A percentile compares a stretch with the other conserved stretches of the same genome.
Conservation (phyloP, 352 stramenopile species). For the Phytophthora pini region DNA sequence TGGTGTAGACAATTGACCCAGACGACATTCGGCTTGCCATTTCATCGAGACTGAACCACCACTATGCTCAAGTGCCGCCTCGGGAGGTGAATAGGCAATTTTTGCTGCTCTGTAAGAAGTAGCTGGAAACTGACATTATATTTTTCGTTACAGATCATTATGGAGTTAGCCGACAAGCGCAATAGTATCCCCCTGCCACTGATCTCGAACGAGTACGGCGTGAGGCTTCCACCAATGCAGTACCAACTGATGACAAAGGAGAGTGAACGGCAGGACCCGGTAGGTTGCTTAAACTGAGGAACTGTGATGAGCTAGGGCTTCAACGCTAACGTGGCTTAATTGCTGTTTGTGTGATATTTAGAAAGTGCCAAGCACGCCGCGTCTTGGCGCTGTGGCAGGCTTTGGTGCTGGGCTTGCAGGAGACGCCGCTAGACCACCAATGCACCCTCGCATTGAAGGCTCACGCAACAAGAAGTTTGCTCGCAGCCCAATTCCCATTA, state of each 20-base stretch:
- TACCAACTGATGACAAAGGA: constrained; percentile 79
- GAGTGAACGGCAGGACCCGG: constrained; percentile 63
- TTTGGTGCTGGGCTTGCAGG: constrained; percentile 23
- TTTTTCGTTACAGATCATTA: constrained; percentile 64
- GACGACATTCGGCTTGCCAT: constrained; percentile 85
- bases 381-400: constrained; percentile 21
- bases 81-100: constrained; percentile 53
- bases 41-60: constrained; percentile 77
- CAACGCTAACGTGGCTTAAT: neutral
- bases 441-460: constrained; percentile 58
- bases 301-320: neutral
- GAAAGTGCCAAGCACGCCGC: constrained; percentile 42
- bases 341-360: constrained; percentile 11
- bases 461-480: constrained; percentile 82
- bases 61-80: constrained; percentile 76
- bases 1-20: constrained; percentile 60
- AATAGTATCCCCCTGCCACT: constrained; percentile 78
- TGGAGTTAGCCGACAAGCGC: constrained; percentile 87
- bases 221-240: constrained; percentile 73
- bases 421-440: constrained; percentile 40
- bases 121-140: constrained; percentile 8
- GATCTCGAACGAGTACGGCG: constrained; percentile 87
- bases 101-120: neutral
- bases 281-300: constrained; percentile 27
- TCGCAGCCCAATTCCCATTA: constrained; percentile 70